Conservation (phyloP, 1,139 yeast genomes). For the Suhomyces coccinellae region DNA sequence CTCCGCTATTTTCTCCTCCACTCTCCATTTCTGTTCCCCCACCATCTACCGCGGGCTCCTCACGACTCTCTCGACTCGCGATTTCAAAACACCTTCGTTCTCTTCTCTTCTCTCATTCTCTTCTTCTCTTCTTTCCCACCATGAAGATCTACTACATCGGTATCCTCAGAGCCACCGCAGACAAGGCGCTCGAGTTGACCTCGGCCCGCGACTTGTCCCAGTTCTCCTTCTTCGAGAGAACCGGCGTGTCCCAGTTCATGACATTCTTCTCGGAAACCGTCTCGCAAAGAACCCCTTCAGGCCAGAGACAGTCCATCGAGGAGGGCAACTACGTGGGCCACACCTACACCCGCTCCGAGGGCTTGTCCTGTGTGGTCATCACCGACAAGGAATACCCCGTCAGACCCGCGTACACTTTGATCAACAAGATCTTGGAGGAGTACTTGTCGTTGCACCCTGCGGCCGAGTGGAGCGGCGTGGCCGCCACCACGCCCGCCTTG, state of each 20-base stretch:
- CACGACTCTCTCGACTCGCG: too few species aligned
- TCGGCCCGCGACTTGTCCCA: conserved; percentile 80
- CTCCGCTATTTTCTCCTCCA: background rate
- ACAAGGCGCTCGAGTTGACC: conserved; percentile 72
- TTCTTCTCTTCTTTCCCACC: background rate
- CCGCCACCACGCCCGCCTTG: conserved; percentile 50
- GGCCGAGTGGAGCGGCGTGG: conserved; percentile 60
- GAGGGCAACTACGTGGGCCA: conserved; percentile 92
- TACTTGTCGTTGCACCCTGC: conserved; percentile 82
- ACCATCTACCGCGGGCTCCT: background rate
- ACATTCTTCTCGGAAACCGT: conserved; percentile 91
- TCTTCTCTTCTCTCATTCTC: background rate
- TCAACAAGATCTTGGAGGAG: conserved; percentile 90
- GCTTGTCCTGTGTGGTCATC: conserved; percentile 88
- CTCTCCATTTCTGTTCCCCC: background rate
- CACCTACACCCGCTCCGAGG: conserved; percentile 87
- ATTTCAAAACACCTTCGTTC: background rate
- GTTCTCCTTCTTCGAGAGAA: conserved; percentile 85
- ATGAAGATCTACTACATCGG: conserved; percentile 95
- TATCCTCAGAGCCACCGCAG: conserved; percentile 63
- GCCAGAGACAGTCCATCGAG: conserved; percentile 93
- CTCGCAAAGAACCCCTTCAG: conserved; percentile 80
- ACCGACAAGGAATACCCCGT: conserved; percentile 96
- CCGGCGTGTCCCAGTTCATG: conserved; percentile 84
- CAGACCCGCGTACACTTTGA: conserved; percentile 92